Percentiles rank a stretch among this genome's conserved stretches.
Conservation (phyloP, 2,329 filamentous ascomycete species). For the Alternaria postmessia region DNA sequence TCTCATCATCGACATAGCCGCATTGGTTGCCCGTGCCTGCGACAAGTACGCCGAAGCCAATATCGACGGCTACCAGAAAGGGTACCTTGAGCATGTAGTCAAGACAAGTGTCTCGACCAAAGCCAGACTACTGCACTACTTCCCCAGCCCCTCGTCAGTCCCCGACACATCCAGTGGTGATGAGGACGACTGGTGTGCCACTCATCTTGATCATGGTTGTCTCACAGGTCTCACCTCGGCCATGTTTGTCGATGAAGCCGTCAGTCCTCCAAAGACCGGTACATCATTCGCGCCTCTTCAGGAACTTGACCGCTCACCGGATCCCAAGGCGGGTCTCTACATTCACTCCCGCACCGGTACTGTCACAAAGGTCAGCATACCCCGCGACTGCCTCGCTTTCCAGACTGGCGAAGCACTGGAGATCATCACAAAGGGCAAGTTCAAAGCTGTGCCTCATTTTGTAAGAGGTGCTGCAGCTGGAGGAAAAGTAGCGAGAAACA, state of each 20-base stretch:
- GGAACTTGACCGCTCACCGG: slow-evolving; percentile 79
- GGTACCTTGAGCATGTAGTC: slow-evolving; percentile 88
- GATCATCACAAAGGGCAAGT: slow-evolving; percentile 86
- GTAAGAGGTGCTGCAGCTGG: slow-evolving; percentile 73
- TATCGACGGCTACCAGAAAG: slow-evolving; percentile 76
- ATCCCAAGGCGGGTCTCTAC: slow-evolving; percentile 88
- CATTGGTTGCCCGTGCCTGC: slow-evolving; percentile 87
- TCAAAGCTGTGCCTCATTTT: slow-evolving; percentile 96
- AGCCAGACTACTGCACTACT: slow-evolving; percentile 92
- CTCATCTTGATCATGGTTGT: slow-evolving; percentile 90
- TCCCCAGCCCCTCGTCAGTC: slow-evolving; percentile 61
- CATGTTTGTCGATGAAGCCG: slow-evolving; percentile 89
- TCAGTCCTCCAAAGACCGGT: slow-evolving; percentile 45
- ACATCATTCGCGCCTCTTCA: slow-evolving; percentile 61
- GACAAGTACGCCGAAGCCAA: slow-evolving; percentile 84
- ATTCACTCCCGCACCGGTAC: slow-evolving; percentile 85
- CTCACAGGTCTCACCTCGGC: slow-evolving; percentile 92
- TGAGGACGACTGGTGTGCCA: slow-evolving; percentile 96
- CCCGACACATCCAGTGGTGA: slow-evolving; percentile 43
- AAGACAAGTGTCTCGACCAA: slow-evolving; percentile 87
- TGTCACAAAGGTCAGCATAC: slow-evolving; percentile 91
- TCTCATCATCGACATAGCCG: slow-evolving; percentile 88
- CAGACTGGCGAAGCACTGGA: slow-evolving; percentile 94
- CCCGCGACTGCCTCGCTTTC: slow-evolving; percentile 89
- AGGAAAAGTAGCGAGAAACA: slow-evolving; percentile 69